These are phyloP conservation scores for Corallochytrium limacisporum DNA, from an alignment of 78 protist species.

Conservation along the genomic window DNA sequence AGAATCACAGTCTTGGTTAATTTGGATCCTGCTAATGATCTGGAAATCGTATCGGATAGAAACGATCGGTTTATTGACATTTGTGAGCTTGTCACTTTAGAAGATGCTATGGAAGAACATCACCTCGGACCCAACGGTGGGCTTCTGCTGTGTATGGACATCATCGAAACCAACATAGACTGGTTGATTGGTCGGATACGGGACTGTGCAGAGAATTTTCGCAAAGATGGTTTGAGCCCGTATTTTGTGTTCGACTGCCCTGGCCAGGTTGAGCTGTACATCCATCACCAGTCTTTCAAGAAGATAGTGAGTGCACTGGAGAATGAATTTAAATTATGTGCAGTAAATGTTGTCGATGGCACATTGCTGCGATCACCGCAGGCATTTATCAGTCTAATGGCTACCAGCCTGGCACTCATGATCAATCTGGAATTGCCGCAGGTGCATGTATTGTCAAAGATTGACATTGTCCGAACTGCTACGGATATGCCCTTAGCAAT, in stretches of 20 bases:
- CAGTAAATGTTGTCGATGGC: too few species aligned
- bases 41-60: too few species aligned
- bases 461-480: constrained; percentile 62
- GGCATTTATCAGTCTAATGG: constrained; percentile 56
- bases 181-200: constrained; percentile 66
- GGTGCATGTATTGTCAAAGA: constrained; percentile 80
- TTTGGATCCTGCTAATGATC: constrained; percentile 93
- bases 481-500: constrained; percentile 8
- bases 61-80: too few species aligned
- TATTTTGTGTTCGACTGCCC: constrained; percentile 85
- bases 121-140: constrained; percentile 93
- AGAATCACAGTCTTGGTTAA: too few species aligned
- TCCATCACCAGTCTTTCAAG: constrained; percentile 66
- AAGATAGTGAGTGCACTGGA: not conserved
- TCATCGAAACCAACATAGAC: constrained; percentile 61
- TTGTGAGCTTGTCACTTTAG: constrained; percentile 36
- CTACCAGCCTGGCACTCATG: constrained; percentile 63
- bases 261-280: constrained; percentile 93
- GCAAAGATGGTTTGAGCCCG: too few species aligned
- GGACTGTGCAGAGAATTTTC: constrained; percentile 2
- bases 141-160: constrained; percentile 70
- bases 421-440: constrained; percentile 76
- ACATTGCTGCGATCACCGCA: too few species aligned
- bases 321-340: constrained; percentile 35
- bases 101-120: constrained; percentile 35